Evolutionary conservation across 345 rosid genomes (phyloP).

Genomic region (Citrus unshiu): DNA sequence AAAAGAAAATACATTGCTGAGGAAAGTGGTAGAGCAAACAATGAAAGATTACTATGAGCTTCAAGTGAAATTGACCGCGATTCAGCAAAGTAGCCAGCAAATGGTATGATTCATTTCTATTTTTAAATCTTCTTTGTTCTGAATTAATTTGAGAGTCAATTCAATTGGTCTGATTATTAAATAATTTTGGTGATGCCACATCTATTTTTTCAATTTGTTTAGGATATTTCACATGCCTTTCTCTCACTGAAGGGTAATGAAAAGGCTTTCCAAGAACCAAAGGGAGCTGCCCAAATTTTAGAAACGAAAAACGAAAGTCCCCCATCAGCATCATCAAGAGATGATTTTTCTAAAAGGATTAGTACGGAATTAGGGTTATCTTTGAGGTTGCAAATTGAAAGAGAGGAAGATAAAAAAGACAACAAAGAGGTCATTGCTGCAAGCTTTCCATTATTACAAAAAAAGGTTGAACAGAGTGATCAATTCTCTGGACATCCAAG

Average conservation of each 20-base stretch:
- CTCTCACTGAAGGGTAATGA: slow-evolving; percentile 27
- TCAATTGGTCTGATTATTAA: neutral
- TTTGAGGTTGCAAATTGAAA: slow-evolving; percentile 32
- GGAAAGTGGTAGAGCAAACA: slow-evolving; percentile 52
- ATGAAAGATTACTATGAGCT: slow-evolving; percentile 54
- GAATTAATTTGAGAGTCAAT: neutral
- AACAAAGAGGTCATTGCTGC: neutral
- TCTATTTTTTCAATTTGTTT: neutral
- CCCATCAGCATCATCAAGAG: slow-evolving; percentile 2
- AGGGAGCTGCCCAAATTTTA: neutral
- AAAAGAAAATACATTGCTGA: slow-evolving; percentile 55
- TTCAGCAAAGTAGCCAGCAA: slow-evolving; percentile 38
- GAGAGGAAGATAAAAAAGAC: slow-evolving; percentile 9
- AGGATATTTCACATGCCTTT: slow-evolving; percentile 31
- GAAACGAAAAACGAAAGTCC: neutral
- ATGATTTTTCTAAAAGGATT: neutral
- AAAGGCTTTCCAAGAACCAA: slow-evolving; percentile 6
- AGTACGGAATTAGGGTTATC: slow-evolving; percentile 44
- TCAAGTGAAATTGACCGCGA: slow-evolving; percentile 34
- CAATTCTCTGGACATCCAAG: slow-evolving; percentile 26
- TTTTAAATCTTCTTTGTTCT: neutral
- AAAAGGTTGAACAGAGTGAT: slow-evolving; percentile 31
- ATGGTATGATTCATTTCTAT: neutral
- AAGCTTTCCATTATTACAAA: neutral
- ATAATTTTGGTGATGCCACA: neutral